phyloP scores from a whole-genome alignment of 176 grass and related monocot genomes.

The Alopecurus myosuroides region DNA sequence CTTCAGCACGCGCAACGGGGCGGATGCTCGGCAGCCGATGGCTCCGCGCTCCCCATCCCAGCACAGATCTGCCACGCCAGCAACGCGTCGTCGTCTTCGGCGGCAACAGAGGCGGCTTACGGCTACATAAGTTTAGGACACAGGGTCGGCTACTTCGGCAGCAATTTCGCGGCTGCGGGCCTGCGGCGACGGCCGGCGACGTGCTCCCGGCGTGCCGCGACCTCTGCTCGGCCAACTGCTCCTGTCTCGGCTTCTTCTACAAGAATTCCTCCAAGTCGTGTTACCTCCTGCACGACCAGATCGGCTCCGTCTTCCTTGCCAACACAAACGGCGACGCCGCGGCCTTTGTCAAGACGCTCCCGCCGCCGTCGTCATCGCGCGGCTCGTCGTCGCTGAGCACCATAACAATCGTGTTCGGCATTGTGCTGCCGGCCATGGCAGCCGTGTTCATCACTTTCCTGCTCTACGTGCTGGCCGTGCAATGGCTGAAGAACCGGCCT shows the following conservation, averaged over 20 bases:
- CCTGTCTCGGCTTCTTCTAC: conserved; percentile 77
- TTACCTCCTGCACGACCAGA: conserved; percentile 32
- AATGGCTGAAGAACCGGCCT: conserved; percentile 9
- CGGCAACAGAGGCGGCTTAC: neutral
- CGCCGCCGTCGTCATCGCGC: neutral
- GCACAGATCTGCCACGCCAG: neutral
- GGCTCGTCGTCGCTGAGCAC: conserved; percentile 23
- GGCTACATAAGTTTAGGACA: conserved; percentile 32
- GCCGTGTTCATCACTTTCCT: conserved; percentile 33
- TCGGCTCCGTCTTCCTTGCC: conserved; percentile 46
- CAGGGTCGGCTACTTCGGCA: conserved; percentile 53
- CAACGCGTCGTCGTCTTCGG: neutral
- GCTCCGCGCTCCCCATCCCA: neutral
- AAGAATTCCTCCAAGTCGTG: conserved; percentile 52
- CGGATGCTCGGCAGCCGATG: conserved; percentile 46
- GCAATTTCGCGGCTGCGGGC: conserved; percentile 33
- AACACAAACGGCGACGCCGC: neutral
- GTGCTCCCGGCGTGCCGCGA: conserved; percentile 32
- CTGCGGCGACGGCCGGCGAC: conserved; percentile 4
- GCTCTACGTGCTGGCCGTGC: conserved; percentile 20
- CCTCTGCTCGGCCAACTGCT: conserved; percentile 66
- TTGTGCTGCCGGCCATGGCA: conserved; percentile 40
- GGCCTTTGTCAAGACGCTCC: conserved; percentile 59
- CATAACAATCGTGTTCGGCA: conserved; percentile 36
- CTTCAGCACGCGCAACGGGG: conserved; percentile 26